Percentiles rank a stretch among this genome's conserved stretches.
Evolutionary conservation across 495 filamentous ascomycete species (phyloP).

Genomic region (Neurospora sp.): DNA sequence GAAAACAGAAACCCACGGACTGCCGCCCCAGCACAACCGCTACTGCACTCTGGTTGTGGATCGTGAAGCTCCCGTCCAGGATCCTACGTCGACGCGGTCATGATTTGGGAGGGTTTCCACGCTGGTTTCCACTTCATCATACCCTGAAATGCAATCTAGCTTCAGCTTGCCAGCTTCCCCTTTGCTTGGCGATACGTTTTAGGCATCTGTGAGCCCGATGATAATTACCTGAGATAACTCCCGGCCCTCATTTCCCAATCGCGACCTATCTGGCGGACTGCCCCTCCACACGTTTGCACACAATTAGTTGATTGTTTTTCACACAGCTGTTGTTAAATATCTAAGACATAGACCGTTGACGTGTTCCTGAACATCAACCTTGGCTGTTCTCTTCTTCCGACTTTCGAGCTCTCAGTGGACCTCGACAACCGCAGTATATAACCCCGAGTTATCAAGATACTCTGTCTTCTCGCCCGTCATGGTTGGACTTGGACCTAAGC

Average conservation of each 20-base stretch:
- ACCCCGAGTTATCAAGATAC: not conserved
- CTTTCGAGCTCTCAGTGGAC: not conserved
- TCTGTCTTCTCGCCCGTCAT: conserved; percentile 38
- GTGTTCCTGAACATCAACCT: not conserved
- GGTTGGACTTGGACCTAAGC: conserved; percentile 65
- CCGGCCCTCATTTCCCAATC: not conserved
- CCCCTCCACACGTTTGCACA: not conserved
- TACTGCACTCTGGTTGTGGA: not conserved
- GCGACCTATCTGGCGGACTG: not conserved
- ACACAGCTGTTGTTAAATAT: not conserved
- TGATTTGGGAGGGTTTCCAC: not conserved
- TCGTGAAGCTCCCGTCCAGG: not conserved
- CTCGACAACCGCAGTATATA: not conserved
- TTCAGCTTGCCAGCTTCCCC: not conserved
- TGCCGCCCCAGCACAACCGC: not conserved
- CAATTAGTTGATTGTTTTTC: not conserved
- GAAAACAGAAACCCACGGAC: not conserved
- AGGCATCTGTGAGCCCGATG: not conserved
- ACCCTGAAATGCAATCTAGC: not conserved
- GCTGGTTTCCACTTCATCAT: not conserved
- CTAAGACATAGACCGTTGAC: not conserved
- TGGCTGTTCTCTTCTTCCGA: not conserved
- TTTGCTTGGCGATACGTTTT: not conserved
- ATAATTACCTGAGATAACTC: not conserved
- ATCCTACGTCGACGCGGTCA: not conserved